Evolutionary conservation across 768 basidiomycete species (phyloP).

Genomic region (Clavulina sp.): DNA sequence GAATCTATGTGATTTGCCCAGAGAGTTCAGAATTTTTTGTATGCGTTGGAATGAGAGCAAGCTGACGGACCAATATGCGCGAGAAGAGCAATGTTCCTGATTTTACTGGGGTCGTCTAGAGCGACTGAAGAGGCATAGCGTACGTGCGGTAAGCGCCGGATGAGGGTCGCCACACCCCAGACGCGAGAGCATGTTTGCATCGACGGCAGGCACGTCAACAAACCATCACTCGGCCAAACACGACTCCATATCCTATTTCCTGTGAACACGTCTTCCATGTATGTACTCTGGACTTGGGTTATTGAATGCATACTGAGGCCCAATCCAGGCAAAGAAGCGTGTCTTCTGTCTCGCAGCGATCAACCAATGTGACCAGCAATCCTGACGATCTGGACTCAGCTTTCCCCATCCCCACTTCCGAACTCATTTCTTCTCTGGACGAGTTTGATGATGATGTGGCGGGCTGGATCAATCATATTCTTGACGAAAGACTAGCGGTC

Average conservation of each 20-base stretch:
- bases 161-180: too few relatives aligned
- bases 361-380: not conserved
- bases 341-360: not conserved
- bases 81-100: not conserved
- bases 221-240: too few relatives aligned
- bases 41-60: too few relatives aligned
- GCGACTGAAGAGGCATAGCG: not conserved
- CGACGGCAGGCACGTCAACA: too few relatives aligned
- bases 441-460: constrained; percentile 37
- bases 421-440: constrained; percentile 28
- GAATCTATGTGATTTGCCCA: constrained; percentile 42
- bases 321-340: too few relatives aligned
- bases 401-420: constrained; percentile 9
- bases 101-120: not conserved
- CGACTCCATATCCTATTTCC: too few relatives aligned
- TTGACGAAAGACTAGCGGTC: constrained; percentile 29
- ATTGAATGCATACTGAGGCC: too few relatives aligned
- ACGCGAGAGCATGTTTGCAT: too few relatives aligned
- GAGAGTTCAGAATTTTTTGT: not conserved
- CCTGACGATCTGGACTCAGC: not conserved
- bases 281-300: too few relatives aligned
- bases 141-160: not conserved
- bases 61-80: not conserved
- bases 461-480: constrained; percentile 55
- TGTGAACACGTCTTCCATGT: too few relatives aligned